phyloP scores from a whole-genome alignment of 73 alveolate genomes.

The Paramecium primaurelia region DNA sequence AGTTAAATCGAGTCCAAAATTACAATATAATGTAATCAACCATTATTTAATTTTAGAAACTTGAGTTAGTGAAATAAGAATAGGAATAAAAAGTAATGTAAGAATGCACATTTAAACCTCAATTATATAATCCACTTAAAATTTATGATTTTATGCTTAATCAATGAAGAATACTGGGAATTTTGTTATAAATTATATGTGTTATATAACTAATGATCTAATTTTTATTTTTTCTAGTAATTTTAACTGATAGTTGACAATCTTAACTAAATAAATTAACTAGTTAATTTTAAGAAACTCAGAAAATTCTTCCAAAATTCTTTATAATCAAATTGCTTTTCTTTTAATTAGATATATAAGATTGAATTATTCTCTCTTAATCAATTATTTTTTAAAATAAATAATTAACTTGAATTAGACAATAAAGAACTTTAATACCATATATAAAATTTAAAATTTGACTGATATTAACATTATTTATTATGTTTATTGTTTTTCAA shows the following conservation, averaged over 20 bases:
- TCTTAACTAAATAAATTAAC: neutral
- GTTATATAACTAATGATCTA: neutral
- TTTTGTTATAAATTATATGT: neutral
- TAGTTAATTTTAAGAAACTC: neutral
- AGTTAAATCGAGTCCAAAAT: neutral
- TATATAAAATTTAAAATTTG: too few relatives aligned
- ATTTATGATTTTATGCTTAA: constrained; percentile 36
- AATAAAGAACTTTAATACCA: too few relatives aligned
- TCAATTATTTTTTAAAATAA: neutral
- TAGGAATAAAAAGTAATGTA: neutral
- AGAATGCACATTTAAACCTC: constrained; percentile 32
- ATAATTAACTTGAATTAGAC: neutral
- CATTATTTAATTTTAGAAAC: neutral
- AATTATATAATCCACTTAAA: constrained; percentile 3
- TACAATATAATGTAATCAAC: neutral
- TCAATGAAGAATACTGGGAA: neutral
- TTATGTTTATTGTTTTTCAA: neutral
- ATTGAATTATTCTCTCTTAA: neutral
- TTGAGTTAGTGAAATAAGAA: neutral
- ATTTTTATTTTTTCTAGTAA: neutral
- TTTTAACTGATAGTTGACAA: neutral
- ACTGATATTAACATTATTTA: neutral
- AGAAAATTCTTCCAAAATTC: neutral
- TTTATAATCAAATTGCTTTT: neutral
- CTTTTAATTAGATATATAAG: neutral